phyloP scores from a whole-genome alignment of 495 filamentous ascomycete genomes.

The Penicillium pancosmium region DNA sequence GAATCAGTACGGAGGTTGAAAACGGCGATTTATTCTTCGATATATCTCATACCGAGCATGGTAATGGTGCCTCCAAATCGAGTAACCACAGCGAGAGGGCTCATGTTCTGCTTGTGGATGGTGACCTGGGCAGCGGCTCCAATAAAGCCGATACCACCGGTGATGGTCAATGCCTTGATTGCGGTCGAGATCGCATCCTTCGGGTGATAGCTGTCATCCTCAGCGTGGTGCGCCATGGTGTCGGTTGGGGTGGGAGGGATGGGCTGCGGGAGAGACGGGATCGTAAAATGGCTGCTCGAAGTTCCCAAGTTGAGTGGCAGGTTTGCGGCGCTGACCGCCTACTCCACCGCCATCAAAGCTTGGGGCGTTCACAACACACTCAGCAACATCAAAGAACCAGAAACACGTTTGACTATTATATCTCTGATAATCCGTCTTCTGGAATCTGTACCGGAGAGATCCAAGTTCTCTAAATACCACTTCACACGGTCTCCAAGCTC shows the following conservation, averaged over 20 bases:
- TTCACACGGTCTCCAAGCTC: neutral
- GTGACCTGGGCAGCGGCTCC: conserved; percentile 83
- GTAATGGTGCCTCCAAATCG: conserved; percentile 67
- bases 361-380: neutral
- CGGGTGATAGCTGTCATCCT: conserved; percentile 67
- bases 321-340: conserved; percentile 27
- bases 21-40: neutral
- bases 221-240: conserved; percentile 51
- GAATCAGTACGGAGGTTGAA: conserved; percentile 21
- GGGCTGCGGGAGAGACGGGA: conserved; percentile 30
- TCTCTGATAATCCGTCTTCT: neutral
- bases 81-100: conserved; percentile 74
- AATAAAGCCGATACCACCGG: conserved; percentile 68
- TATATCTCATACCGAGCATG: conserved; percentile 58
- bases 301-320: conserved; percentile 6
- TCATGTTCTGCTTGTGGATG: conserved; percentile 75
- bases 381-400: neutral
- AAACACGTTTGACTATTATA: neutral
- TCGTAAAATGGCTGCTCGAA: conserved; percentile 1
- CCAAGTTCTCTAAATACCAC: neutral
- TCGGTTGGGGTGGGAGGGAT: conserved; percentile 30
- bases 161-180: conserved; percentile 63
- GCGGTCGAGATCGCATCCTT: conserved; percentile 74
- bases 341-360: neutral
- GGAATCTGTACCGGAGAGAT: neutral